Evolutionary conservation across 2,329 filamentous ascomycete genomes (phyloP).

Genomic region (Aspergillus sp.): DNA sequence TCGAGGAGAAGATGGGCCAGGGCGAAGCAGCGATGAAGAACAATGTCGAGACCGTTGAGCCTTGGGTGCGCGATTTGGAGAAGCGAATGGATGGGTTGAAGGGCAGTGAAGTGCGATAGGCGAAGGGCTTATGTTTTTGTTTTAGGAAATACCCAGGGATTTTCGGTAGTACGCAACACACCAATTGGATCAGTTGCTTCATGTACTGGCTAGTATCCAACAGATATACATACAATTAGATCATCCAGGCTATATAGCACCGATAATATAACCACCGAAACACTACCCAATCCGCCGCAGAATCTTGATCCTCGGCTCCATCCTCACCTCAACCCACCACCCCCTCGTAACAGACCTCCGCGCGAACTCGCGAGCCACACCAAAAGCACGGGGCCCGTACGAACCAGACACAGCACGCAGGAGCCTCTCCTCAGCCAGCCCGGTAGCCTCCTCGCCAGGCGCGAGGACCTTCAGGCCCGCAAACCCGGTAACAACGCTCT

Average conservation of each 20-base stretch:
- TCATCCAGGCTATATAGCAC: not conserved
- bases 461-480: conserved; percentile 41
- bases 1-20: conserved; percentile 65
- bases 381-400: conserved; percentile 19
- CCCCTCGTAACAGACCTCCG: conserved; percentile 33
- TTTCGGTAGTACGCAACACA: no score
- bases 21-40: conserved; percentile 61
- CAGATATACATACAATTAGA: not conserved
- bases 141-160: conserved; percentile 10
- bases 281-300: conserved; percentile 19
- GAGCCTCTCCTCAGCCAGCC: conserved; percentile 24
- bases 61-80: conserved; percentile 83
- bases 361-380: conserved; percentile 13
- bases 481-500: conserved; percentile 43
- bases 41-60: conserved; percentile 78
- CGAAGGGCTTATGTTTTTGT: conserved; percentile 3
- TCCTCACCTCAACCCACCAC: conserved; percentile 47
- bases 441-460: conserved; percentile 28
- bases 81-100: conserved; percentile 57
- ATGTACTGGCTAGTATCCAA: not conserved
- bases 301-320: conserved; percentile 47
- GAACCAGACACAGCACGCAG: conserved; percentile 27
- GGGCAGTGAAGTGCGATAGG: conserved; percentile 13
- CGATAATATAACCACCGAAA: conserved; percentile 1
- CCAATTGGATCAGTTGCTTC: not conserved